These are phyloP conservation scores for Fulvia fulva DNA, from an alignment of 2,329 filamentous ascomycete genomes.

Conservation along the genomic window DNA sequence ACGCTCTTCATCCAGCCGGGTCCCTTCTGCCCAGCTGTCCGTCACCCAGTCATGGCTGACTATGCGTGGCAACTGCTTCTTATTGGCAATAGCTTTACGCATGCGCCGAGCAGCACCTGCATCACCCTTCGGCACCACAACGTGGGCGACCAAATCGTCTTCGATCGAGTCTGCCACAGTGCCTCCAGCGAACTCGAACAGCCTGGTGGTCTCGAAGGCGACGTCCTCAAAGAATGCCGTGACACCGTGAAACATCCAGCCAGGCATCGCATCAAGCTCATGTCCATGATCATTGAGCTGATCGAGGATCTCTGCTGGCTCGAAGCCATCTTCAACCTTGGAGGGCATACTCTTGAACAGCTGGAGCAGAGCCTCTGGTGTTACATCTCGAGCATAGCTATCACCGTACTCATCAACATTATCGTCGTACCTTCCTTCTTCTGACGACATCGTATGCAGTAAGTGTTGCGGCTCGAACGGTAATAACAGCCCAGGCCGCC, in stretches of 20 bases:
- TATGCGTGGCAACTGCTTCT: constrained; percentile 59
- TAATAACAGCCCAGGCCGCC: constrained; percentile 56
- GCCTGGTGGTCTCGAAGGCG: constrained; percentile 30
- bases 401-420: constrained; percentile 77
- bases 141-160: constrained; percentile 63
- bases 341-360: constrained; percentile 51
- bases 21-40: constrained; percentile 74
- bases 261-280: constrained; percentile 49
- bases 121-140: constrained; percentile 52
- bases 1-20: constrained; percentile 72
- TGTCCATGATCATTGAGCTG: constrained; percentile 54
- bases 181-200: constrained; percentile 65
- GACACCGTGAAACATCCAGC: constrained; percentile 51
- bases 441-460: constrained; percentile 61
- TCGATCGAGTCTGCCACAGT: constrained; percentile 49
- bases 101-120: constrained; percentile 34
- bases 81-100: constrained; percentile 11
- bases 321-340: constrained; percentile 44
- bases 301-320: constrained; percentile 51
- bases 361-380: constrained; percentile 57
- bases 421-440: constrained; percentile 51
- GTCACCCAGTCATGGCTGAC: constrained; percentile 70
- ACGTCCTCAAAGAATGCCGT: constrained; percentile 41
- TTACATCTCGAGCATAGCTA: constrained; percentile 71
- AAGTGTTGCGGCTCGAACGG: constrained; percentile 67